These are phyloP conservation scores for Colletotrichum musicola DNA, from an alignment of 2,329 filamentous ascomycete genomes.

Conservation along the genomic window DNA sequence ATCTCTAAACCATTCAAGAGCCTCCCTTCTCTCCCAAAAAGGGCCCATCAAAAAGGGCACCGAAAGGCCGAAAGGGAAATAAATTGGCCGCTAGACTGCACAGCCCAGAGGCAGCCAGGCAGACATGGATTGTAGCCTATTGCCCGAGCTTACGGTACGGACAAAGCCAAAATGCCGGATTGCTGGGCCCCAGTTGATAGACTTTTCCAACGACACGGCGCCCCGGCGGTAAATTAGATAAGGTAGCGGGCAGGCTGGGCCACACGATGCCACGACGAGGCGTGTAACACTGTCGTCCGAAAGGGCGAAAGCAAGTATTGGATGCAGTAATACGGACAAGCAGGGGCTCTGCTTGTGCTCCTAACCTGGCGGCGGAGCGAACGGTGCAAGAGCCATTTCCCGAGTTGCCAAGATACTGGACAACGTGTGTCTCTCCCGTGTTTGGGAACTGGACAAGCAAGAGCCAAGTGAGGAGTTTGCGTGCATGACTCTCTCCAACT, in stretches of 20 bases:
- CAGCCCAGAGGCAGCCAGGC: constrained; percentile 1
- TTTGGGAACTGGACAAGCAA: background rate
- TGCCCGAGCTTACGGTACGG: background rate
- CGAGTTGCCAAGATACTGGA: constrained; percentile 2
- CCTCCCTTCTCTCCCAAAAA: too few relatives aligned
- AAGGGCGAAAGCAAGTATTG: background rate
- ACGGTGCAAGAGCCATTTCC: constrained; percentile 6
- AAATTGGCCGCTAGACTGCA: background rate
- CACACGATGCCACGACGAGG: constrained; percentile 1
- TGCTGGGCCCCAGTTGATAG: constrained; percentile 22
- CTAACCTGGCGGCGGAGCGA: background rate
- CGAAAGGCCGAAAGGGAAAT: background rate
- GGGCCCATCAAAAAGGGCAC: too few relatives aligned
- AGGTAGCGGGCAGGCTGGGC: background rate
- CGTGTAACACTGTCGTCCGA: constrained; percentile 10
- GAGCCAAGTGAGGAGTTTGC: constrained; percentile 1
- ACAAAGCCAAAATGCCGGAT: background rate
- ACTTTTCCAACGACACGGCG: constrained; percentile 11
- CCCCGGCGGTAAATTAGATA: constrained; percentile 7
- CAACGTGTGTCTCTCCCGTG: background rate
- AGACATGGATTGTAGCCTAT: background rate
- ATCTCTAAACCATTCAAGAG: background rate
- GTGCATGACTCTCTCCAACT: constrained; percentile 11
- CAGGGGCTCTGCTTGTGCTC: background rate
- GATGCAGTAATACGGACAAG: background rate